These are phyloP conservation scores for Alisma plantagoaquatica DNA, from an alignment of 106 monocot species.

Conservation along the genomic window DNA sequence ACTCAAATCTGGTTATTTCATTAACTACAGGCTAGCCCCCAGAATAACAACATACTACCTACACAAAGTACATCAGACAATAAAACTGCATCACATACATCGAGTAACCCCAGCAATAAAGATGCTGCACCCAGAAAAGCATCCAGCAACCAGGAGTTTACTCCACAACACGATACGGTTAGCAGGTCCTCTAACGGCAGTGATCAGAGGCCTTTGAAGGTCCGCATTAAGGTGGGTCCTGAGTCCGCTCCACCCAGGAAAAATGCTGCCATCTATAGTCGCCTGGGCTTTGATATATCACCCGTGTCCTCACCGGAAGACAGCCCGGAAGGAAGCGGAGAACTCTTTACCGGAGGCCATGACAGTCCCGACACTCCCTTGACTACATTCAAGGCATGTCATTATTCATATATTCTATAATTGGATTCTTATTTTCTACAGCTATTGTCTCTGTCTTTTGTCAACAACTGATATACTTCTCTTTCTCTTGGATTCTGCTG, in stretches of 20 bases:
- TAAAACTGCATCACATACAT: too few relatives aligned
- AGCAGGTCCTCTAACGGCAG: neutral
- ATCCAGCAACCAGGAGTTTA: neutral
- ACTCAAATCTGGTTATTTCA: too few relatives aligned
- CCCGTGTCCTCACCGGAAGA: slow-evolving; percentile 28
- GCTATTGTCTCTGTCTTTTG: too few relatives aligned
- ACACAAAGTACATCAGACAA: too few relatives aligned
- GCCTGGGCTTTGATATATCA: slow-evolving; percentile 32
- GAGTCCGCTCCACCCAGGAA: slow-evolving; percentile 14
- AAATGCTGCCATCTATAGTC: slow-evolving; percentile 37
- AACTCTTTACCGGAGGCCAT: slow-evolving; percentile 3
- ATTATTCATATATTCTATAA: neutral
- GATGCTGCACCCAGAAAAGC: neutral
- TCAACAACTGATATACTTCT: neutral
- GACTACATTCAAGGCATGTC: slow-evolving; percentile 18
- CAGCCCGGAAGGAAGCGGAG: slow-evolving; percentile 16
- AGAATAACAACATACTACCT: too few relatives aligned
- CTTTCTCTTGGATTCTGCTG: too few relatives aligned
- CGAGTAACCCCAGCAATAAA: slow-evolving; percentile 8
- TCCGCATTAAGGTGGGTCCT: slow-evolving; percentile 28
- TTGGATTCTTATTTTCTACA: too few relatives aligned
- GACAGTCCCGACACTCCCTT: slow-evolving; percentile 15
- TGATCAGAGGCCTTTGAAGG: slow-evolving; percentile 17
- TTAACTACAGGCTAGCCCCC: too few relatives aligned
- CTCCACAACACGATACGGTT: slow-evolving; percentile 2